Evolutionary conservation across 306 rosid species (phyloP), one percentile per base, ranked within the genome.

Genomic region (Cicer pinnatifidum): DNA sequence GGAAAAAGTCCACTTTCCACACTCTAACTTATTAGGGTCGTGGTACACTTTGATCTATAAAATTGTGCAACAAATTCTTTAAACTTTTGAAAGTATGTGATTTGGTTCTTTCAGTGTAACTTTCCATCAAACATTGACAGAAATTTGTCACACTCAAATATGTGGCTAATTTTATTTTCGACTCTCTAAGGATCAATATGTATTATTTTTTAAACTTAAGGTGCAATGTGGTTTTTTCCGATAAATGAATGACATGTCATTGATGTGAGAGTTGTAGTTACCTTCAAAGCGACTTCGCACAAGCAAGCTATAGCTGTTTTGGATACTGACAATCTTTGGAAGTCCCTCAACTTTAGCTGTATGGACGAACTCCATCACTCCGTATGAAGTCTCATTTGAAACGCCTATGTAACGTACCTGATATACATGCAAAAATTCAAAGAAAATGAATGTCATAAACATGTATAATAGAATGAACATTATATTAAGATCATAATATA

Each of bases 331-430:
- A 44, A 91, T 94, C 87, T 94, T 94, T 9, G 96, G 97, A 67
- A 91, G 90, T 76, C 97, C 99, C 77, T 86, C 90, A 40, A 78
- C 77, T 81, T 88, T 94, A 54, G 99, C 91, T 47, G 95, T 81
- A 77, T 88, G 88, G 69, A 89, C 89, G 63, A 91, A 94, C 84
- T 94, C 96, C 98, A 91, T 94, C 71, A 91, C 98, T 71, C 97
- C 96, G 72, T 88, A 94, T 5, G 99, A 94, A 79, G 97, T 88
- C 89, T 94, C 97, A 70, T 91, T 94, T 10, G 99, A 94, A 79
- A 94, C 91, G 7, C 97, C 97, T 77, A 94, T 77, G 78, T 89
- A 83, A 63, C 97, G 96, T 76, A 91, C 92, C 96, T 89, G 72
- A 82, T 78, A 53, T 28, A 28, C 70, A 68, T 52, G 50, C 17